Conservation (phyloP, 1,139 yeast species). For the Suhomyces anneliseae region DNA sequence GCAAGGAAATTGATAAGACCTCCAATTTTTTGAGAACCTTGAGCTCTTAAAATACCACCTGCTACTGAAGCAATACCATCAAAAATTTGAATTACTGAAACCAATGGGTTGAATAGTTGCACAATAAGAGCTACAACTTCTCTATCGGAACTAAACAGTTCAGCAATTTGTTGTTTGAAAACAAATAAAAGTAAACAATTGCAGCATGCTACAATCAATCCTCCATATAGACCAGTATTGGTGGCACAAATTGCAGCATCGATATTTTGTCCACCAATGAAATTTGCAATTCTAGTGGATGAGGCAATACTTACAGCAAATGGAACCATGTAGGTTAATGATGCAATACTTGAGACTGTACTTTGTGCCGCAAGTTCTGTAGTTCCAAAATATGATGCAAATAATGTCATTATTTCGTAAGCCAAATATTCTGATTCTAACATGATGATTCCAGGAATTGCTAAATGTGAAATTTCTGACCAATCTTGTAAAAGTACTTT, state of each 20-base stretch:
- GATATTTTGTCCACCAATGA: constrained; percentile 75
- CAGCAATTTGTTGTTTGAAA: constrained; percentile 59
- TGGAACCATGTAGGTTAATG: constrained; percentile 81
- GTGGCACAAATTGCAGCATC: constrained; percentile 65
- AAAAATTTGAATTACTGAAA: constrained; percentile 70
- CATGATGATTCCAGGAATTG: constrained; percentile 60
- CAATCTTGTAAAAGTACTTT: constrained; percentile 55
- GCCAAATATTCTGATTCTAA: constrained; percentile 60
- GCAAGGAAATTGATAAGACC: constrained; percentile 75
- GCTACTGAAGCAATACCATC: constrained; percentile 84
- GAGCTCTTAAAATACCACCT: constrained; percentile 82
- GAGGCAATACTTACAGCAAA: constrained; percentile 87
- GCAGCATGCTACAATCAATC: constrained; percentile 54
- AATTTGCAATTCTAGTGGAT: constrained; percentile 84
- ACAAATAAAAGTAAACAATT: constrained; percentile 56
- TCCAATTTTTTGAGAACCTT: constrained; percentile 82
- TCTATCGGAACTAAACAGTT: constrained; percentile 66
- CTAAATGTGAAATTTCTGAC: constrained; percentile 58
- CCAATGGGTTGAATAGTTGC: constrained; percentile 60
- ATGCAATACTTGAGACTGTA: constrained; percentile 78
- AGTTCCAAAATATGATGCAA: constrained; percentile 80
- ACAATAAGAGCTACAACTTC: constrained; percentile 55
- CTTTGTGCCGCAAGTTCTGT: constrained; percentile 85
- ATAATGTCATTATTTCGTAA: constrained; percentile 55
- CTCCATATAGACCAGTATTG: constrained; percentile 59